Base-by-base conservation (phyloP, 106 monocot species). In the Dioscorea dumetorum region DNA sequence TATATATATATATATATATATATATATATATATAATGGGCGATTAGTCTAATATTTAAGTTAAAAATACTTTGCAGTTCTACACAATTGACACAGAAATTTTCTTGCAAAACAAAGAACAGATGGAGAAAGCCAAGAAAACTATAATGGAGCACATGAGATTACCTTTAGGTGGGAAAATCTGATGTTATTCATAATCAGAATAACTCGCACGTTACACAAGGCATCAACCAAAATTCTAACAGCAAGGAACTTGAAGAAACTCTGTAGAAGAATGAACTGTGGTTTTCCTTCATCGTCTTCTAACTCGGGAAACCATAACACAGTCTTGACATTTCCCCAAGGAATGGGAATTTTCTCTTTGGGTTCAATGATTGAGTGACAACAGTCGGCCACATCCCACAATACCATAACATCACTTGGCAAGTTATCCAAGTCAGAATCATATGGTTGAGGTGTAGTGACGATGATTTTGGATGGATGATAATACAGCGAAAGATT, bases 111-210 rank as follows among this genome's bases (percentile, higher is more conserved):
- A 41, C 6, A 41, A 41, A 41, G 10, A 41, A 41, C 9, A 10
- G 9, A 41, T 41, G 41, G 6, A 41, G 41, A 41, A 41, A 3
- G 41, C 10, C 41, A 41, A 41, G 9, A 6, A n/a, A 10, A 41
- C 10, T 41, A 41, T 41, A 6, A 41, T 41, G 10, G 10, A 41
- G 41, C 41, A 8, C 41, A 6, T 41, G 41, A 41, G 41, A 54
- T 15, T 82, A 91, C 91, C 91, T 91, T 77, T 61, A 84, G 33
- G 48, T 78, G 77, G 7, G 84, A 60, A 68, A 78, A 91, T 69
- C 69, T 85, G 59, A 72, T 64, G 72, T 87, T 91, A 57, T 88
- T 91, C 77, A 91, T 87, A 57, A 72, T 88, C 52, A 91, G 49
- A 8, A 91, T 78, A 31, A 85, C 73, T 20, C 64, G 68, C 48